Base-by-base conservation (phyloP, 108 stramenopile genomes). In the Chaetoceros muelleri region DNA sequence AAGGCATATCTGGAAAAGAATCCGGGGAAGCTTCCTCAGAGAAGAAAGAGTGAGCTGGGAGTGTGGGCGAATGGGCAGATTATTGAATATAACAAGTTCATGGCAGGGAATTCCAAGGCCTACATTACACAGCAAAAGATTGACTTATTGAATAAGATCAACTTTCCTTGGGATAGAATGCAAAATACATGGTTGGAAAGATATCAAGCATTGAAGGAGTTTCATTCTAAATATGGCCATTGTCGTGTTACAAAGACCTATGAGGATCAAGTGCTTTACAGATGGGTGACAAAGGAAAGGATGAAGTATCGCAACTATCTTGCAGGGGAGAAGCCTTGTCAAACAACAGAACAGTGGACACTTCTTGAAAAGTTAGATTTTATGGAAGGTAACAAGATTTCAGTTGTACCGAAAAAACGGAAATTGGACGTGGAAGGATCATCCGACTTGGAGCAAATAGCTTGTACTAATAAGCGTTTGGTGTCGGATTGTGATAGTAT, bases 51-150 rank as follows among this genome's bases (percentile, higher is more conserved):
- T 60, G 48, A 63, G 34, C 48, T 65, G 5, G 69, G 64, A 21
- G 54, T 55, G 29, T 70, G 63, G 63, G 64, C 62, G 24, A 64
- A 70, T 50, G 64, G 63, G n/a, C 64, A 65, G 27, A 60, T 65
- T 28, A 58, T 58, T 30, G 64, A 65, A 34, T 65, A 65, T 40
- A 26, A 53, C 31, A 58, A 70, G 46, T 60, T 65, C 44, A 26
- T 48, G 27, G 17, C 44, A 23, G 64, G 58, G 19, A 65, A 51
- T 28, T 55, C 53, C 45, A 52, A 30, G 24, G 63, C 64, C 3
- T 65, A 64, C 30, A 69, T 69, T 25, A 57, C 67, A 25, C 67
- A 62, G 50, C 50, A 58, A 30, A 70, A 65, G 54, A 70, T 70
- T 55, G 58, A 70, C 29, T 46, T 70, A 64, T 48, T 70, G 69